Evolutionary conservation across 2,329 filamentous ascomycete species (phyloP).

Genomic region (Pseudocercospora fuligena): DNA sequence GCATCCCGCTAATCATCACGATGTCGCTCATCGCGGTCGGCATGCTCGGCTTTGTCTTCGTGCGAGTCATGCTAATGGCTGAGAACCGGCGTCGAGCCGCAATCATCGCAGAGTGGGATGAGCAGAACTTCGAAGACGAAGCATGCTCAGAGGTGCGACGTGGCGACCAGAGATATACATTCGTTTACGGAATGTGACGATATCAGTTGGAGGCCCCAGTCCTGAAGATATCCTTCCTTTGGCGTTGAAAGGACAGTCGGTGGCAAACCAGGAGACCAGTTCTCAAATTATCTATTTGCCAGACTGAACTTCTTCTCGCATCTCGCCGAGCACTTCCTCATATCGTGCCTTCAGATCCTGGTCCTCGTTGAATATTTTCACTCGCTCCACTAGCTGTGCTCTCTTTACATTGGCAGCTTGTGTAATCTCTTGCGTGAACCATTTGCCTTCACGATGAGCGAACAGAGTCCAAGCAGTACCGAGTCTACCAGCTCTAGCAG

Average conservation of each 20-base stretch:
- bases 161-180: not conserved
- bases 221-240: not conserved
- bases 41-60: no score
- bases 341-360: constrained; percentile 47
- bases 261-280: not conserved
- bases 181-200: not conserved
- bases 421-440: constrained; percentile 89
- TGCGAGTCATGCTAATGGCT: no score
- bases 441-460: constrained; percentile 78
- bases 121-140: not conserved
- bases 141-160: not conserved
- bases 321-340: constrained; percentile 61
- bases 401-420: constrained; percentile 59
- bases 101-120: not conserved
- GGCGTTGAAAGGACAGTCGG: not conserved
- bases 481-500: constrained; percentile 75
- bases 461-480: constrained; percentile 88
- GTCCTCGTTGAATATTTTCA: constrained; percentile 29
- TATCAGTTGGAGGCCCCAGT: not conserved
- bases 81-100: no score
- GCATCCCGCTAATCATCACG: no score
- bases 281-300: not conserved
- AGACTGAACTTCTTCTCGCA: constrained; percentile 63
- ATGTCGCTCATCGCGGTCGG: no score
- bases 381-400: constrained; percentile 50